phyloP scores from a whole-genome alignment of 2,329 filamentous ascomycete species.

The Ascocoryne sarcoides region DNA sequence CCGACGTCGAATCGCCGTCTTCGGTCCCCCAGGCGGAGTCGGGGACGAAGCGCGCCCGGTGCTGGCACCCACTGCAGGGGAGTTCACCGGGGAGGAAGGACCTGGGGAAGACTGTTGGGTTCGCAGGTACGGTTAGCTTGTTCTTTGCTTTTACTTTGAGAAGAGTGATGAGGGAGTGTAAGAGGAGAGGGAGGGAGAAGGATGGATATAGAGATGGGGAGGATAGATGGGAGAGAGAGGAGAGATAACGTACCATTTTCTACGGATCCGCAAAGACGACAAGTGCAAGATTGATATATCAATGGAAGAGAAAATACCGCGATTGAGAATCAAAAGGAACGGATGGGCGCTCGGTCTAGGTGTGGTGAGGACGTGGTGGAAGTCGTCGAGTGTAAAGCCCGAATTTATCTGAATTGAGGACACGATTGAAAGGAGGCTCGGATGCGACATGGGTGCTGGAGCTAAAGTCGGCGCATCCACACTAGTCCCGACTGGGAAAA shows the following conservation, averaged over 20 bases:
- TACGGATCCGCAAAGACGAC: not conserved
- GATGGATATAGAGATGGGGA: constrained; percentile 1
- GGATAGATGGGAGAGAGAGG: not conserved
- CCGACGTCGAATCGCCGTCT: constrained; percentile 89
- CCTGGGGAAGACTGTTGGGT: constrained; percentile 28
- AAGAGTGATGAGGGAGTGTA: not conserved
- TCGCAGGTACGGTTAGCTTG: too few relatives aligned
- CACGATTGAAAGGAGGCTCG: constrained; percentile 22
- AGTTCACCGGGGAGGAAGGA: constrained; percentile 48
- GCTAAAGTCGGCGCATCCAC: too few relatives aligned
- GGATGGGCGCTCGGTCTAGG: too few relatives aligned
- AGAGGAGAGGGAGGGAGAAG: too few relatives aligned
- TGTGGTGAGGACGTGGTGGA: constrained; percentile 4
- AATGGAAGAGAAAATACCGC: not conserved
- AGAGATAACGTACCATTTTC: constrained; percentile 15
- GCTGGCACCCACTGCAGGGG: constrained; percentile 42
- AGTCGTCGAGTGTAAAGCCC: constrained; percentile 9
- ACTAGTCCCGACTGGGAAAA: not conserved
- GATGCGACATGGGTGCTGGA: constrained; percentile 7
- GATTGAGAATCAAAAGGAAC: too few relatives aligned
- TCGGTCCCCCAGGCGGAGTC: constrained; percentile 83
- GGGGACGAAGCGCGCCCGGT: constrained; percentile 78
- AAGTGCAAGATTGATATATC: not conserved
- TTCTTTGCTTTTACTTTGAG: not conserved
- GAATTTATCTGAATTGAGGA: constrained; percentile 16